Evolutionary conservation across 192 early-diverging fungal species (phyloP).

Genomic region (Backusella tuberculispora): DNA sequence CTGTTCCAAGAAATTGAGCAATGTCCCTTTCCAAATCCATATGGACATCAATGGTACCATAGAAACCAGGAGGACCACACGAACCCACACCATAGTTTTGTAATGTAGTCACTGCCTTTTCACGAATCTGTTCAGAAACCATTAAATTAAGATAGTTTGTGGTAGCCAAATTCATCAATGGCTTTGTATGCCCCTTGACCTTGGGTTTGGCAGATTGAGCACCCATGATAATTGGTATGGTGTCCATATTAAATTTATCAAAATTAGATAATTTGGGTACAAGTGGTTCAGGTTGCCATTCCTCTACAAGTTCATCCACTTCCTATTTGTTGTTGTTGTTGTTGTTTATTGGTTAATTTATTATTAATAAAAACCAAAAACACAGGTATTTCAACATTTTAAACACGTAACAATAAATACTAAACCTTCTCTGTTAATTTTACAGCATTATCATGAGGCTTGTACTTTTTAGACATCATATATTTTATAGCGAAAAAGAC

Average conservation of each 20-base stretch:
- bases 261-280: conserved; percentile 74
- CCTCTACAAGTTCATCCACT: conserved; percentile 91
- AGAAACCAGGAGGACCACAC: conserved; percentile 96
- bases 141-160: conserved; percentile 89
- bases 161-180: conserved; percentile 80
- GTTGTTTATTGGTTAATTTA: no score
- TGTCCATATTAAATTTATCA: conserved; percentile 77
- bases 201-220: conserved; percentile 67
- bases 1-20: conserved; percentile 84
- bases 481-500: conserved; percentile 91
- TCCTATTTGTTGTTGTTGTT: conserved; percentile 61
- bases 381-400: neutral
- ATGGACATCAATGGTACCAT: conserved; percentile 94
- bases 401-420: neutral
- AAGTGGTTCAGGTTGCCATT: conserved; percentile 97
- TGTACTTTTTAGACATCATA: conserved; percentile 81
- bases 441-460: conserved; percentile 77
- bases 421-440: conserved; percentile 79
- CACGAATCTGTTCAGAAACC: conserved; percentile 74
- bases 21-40: conserved; percentile 89
- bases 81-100: conserved; percentile 95
- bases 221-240: conserved; percentile 74
- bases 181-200: conserved; percentile 63
- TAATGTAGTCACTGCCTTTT: conserved; percentile 83
- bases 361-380: neutral